These are phyloP conservation scores for Fragilaria radians DNA, from an alignment of 108 stramenopile species.

Conservation along the genomic window DNA sequence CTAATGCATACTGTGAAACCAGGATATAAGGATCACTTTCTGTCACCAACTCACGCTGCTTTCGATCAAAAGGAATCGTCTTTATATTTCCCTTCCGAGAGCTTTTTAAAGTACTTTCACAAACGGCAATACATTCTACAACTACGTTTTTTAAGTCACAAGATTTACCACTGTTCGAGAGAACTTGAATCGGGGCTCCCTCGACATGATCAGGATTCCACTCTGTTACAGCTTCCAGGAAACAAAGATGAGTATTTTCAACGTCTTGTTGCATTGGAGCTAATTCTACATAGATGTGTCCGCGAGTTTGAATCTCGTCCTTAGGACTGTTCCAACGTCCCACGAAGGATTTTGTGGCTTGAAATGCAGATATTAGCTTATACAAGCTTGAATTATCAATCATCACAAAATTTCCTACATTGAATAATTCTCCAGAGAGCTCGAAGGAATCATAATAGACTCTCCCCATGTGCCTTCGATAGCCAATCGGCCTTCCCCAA, in stretches of 20 bases:
- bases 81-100: too few species aligned
- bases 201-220: conserved; percentile 1
- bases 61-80: background rate
- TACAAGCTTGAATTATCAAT: background rate
- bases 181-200: background rate
- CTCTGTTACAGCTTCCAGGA: background rate
- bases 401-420: conserved; percentile 1
- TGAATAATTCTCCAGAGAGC: background rate
- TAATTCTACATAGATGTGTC: background rate
- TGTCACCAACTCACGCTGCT: background rate
- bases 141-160: too few species aligned
- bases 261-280: background rate
- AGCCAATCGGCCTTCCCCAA: background rate
- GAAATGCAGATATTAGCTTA: background rate
- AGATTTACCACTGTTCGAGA: background rate
- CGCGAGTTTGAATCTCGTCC: background rate
- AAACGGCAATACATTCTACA: background rate
- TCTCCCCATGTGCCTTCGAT: background rate
- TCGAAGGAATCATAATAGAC: background rate
- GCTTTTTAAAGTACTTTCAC: background rate
- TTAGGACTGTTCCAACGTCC: background rate
- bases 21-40: background rate
- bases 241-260: background rate
- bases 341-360: background rate
- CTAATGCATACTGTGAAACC: background rate